phyloP scores from a whole-genome alignment of 176 grass and related monocot genomes.

The Oryza rufipogon region DNA sequence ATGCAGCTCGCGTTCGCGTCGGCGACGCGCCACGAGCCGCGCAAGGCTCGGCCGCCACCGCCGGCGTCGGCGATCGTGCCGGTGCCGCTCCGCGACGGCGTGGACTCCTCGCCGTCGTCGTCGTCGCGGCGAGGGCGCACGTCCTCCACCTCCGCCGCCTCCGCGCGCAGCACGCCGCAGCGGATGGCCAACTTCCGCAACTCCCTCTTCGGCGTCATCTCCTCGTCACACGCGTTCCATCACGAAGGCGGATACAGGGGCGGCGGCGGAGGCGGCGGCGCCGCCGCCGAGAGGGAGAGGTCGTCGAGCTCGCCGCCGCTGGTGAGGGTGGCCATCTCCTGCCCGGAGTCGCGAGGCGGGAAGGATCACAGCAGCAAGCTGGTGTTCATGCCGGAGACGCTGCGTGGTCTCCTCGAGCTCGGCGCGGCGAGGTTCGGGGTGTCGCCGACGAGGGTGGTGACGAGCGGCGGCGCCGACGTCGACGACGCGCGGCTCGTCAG shows the following conservation, averaged over 20 bases:
- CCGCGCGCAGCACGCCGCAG: slow-evolving; percentile 2
- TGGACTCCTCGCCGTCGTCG: background rate
- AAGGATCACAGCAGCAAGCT: slow-evolving; percentile 35
- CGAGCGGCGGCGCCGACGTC: slow-evolving; percentile 56
- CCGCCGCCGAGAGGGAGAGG: background rate
- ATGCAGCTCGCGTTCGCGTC: slow-evolving; percentile 49
- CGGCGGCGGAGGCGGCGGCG: background rate
- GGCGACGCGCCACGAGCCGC: background rate
- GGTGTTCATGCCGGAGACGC: slow-evolving; percentile 66
- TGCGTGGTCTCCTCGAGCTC: slow-evolving; percentile 60
- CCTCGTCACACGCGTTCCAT: slow-evolving; percentile 31
- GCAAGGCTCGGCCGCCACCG: background rate
- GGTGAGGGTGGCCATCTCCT: slow-evolving; percentile 58
- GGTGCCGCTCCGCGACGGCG: slow-evolving; percentile 26
- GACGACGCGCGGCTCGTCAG: slow-evolving; percentile 69
- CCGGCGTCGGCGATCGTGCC: background rate
- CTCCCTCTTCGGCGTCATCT: slow-evolving; percentile 73
- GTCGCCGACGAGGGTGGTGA: slow-evolving; percentile 46
- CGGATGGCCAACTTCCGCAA: slow-evolving; percentile 63
- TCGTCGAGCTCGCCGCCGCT: background rate
- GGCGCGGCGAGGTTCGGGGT: slow-evolving; percentile 56
- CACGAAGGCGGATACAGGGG: background rate
- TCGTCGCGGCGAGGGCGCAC: background rate
- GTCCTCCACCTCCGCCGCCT: background rate
- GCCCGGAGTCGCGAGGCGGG: slow-evolving; percentile 40